Conservation (phyloP, 2,329 filamentous ascomycete genomes). For the Trichoderma aggressivum region DNA sequence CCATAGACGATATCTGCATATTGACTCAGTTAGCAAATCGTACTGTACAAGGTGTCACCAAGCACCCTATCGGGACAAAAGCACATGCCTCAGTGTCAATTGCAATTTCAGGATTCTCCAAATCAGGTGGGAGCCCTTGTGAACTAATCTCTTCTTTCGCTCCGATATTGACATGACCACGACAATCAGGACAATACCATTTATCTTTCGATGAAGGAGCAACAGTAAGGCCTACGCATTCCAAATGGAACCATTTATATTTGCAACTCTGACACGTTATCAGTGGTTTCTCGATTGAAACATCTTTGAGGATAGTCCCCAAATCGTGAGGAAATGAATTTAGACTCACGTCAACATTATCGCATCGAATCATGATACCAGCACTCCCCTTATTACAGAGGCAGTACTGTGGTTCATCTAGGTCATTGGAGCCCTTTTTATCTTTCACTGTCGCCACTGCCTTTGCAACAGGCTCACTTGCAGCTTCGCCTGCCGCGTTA, state of each 20-base stretch:
- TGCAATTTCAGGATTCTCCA: constrained; percentile 91
- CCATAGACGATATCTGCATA: constrained; percentile 74
- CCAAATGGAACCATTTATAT: not conserved
- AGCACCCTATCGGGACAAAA: not conserved
- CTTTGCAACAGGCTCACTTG: too few species aligned
- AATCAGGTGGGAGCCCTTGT: constrained; percentile 67
- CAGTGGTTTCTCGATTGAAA: not conserved
- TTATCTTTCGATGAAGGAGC: not conserved
- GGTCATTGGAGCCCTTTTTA: not conserved
- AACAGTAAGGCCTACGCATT: not conserved
- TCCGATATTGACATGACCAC: not conserved
- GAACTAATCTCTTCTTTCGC: not conserved
- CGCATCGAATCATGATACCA: not conserved
- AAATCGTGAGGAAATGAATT: too few species aligned
- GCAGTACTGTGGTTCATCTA: not conserved
- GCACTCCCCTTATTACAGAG: not conserved
- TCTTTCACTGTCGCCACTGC: not conserved
- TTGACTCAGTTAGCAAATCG: constrained; percentile 21
- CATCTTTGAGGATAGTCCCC: not conserved
- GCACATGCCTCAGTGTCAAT: constrained; percentile 84
- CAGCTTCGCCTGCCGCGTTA: too few species aligned
- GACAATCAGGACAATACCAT: not conserved
- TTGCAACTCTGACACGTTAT: not conserved
- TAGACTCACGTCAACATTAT: not conserved
- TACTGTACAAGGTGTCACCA: not conserved